These are phyloP conservation scores for Colletotrichum sp. DNA, from an alignment of 2,329 filamentous ascomycete genomes.

Conservation along the genomic window DNA sequence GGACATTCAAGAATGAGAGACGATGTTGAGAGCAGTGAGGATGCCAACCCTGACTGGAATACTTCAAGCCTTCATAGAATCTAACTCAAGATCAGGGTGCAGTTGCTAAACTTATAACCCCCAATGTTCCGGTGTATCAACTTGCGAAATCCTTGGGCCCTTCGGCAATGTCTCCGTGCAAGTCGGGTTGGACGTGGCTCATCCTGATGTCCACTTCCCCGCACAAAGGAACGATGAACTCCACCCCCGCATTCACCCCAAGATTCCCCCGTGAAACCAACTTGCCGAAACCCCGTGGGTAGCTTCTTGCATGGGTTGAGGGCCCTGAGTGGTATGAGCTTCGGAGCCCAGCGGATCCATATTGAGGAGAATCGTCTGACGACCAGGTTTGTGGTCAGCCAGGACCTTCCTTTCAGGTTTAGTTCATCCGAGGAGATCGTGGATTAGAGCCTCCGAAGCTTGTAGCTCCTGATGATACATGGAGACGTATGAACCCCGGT, in stretches of 20 bases:
- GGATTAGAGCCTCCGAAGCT: neutral
- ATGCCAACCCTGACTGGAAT: neutral
- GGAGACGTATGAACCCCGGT: neutral
- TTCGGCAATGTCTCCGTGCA: neutral
- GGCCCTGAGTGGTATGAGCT: neutral
- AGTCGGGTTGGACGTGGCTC: neutral
- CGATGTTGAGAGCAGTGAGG: neutral
- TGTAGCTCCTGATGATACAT: neutral
- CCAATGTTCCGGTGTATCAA: neutral
- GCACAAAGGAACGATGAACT: neutral
- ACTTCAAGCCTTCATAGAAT: neutral
- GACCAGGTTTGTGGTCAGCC: neutral
- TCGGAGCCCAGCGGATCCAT: neutral
- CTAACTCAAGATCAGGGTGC: neutral
- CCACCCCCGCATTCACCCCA: neutral
- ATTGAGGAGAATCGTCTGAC: neutral
- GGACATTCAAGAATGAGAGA: neutral
- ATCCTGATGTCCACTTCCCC: neutral
- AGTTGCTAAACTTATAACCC: neutral
- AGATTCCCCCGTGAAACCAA: neutral
- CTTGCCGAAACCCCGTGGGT: neutral
- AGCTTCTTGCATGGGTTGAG: neutral
- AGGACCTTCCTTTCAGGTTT: neutral
- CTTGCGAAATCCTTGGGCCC: neutral
- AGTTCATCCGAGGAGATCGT: neutral